A percentile compares a stretch with the other conserved stretches of the same genome.
Conservation (phyloP, 768 basidiomycete species). For the Suillus luteus region DNA sequence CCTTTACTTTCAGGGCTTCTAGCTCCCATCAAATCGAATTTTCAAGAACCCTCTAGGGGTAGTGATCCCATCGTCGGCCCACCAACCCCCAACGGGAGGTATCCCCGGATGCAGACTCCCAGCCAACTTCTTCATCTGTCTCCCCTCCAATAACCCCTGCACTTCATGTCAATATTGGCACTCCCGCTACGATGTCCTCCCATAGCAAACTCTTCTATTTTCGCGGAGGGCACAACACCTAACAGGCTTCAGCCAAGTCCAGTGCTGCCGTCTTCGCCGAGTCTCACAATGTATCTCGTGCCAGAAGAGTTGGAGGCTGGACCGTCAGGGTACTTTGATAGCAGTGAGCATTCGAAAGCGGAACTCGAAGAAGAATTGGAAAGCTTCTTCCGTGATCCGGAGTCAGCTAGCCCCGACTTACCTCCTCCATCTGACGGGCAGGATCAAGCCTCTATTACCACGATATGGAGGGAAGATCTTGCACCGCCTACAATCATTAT, state of each 20-base stretch:
- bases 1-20: conserved; percentile 20
- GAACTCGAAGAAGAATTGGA: conserved; percentile 31
- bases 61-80: neutral
- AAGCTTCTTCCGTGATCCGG: conserved; percentile 31
- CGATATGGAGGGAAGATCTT: too few relatives aligned
- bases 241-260: conserved; percentile 17
- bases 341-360: conserved; percentile 21
- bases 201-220: conserved; percentile 21
- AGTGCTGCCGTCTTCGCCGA: conserved; percentile 35
- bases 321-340: conserved; percentile 34
- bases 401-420: neutral
- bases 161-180: conserved; percentile 18
- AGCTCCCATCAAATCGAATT: conserved; percentile 12
- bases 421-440: conserved; percentile 10
- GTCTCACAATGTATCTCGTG: conserved; percentile 44
- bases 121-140: conserved; percentile 10
- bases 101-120: conserved; percentile 5
- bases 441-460: conserved; percentile 17
- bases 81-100: neutral
- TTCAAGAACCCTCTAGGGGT: neutral
- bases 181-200: conserved; percentile 26
- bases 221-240: conserved; percentile 16
- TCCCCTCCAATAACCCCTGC: conserved; percentile 13
- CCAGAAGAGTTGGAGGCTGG: conserved; percentile 48
- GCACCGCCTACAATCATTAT: too few relatives aligned